Evolutionary conservation across 805 yeast genomes (phyloP).

Genomic region (Suhomyces emberorum): DNA sequence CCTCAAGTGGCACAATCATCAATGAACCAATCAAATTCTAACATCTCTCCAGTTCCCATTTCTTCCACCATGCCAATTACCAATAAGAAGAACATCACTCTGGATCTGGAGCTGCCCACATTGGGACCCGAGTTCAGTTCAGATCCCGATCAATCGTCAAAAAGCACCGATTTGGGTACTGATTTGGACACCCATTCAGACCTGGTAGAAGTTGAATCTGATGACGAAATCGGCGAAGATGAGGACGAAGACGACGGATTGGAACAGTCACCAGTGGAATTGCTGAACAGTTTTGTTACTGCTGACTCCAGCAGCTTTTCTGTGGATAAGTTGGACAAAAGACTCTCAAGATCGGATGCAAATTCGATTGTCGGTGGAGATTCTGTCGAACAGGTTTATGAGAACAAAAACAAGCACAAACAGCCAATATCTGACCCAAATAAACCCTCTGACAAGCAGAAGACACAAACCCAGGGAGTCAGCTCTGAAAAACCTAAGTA

Average conservation of each 20-base stretch:
- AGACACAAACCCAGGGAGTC: constrained; percentile 31
- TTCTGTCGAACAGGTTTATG: constrained; percentile 16
- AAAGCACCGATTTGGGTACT: not conserved
- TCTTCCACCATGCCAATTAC: too few relatives aligned
- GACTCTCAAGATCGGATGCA: constrained; percentile 33
- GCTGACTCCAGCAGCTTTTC: not conserved
- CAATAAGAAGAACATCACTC: too few relatives aligned
- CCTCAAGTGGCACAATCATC: too few relatives aligned
- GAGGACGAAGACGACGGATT: constrained; percentile 8
- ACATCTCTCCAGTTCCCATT: too few relatives aligned
- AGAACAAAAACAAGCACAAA: constrained; percentile 7
- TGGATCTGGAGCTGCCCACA: too few relatives aligned
- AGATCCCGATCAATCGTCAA: too few relatives aligned
- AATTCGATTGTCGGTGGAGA: constrained; percentile 53
- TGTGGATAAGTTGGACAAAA: constrained; percentile 1
- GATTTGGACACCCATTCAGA: not conserved
- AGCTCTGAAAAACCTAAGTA: constrained; percentile 15
- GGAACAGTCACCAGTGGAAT: constrained; percentile 6
- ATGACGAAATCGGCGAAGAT: constrained; percentile 4
- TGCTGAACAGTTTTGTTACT: not conserved
- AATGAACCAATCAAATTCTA: too few relatives aligned
- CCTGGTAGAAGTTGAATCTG: constrained; percentile 1
- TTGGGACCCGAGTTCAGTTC: too few relatives aligned
- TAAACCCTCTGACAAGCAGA: constrained; percentile 15
- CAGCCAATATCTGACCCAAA: constrained; percentile 13